phyloP scores from a whole-genome alignment of 139 green algal species.

The Pseudopediastrum boryanum region DNA sequence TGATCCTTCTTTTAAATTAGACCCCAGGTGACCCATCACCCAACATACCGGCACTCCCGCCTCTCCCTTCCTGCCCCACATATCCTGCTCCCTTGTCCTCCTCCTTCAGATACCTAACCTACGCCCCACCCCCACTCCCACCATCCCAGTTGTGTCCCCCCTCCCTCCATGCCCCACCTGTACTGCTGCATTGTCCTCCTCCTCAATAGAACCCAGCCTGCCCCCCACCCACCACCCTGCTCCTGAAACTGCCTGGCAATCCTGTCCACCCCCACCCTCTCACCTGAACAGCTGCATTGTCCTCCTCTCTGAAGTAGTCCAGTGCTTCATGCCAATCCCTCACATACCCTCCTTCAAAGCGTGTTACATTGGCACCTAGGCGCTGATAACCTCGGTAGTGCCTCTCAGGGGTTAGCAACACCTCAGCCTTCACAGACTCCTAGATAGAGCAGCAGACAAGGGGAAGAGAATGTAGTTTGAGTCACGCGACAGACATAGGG shows the following conservation, averaged over 20 bases:
- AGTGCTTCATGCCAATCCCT: constrained; percentile 66
- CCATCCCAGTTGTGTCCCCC: too few relatives aligned
- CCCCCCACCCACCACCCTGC: not conserved
- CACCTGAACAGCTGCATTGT: not conserved
- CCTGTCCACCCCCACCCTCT: not conserved
- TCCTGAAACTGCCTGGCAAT: not conserved
- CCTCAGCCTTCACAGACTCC: constrained; percentile 46
- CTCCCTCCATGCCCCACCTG: not conserved
- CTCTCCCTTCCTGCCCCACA: too few relatives aligned
- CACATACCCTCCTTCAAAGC: constrained; percentile 53
- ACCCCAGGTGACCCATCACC: too few relatives aligned
- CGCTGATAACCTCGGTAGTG: constrained; percentile 60
- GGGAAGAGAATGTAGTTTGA: not conserved
- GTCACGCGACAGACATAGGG: too few relatives aligned
- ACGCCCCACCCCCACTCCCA: too few relatives aligned
- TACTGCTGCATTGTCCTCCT: not conserved
- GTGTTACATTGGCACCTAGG: constrained; percentile 66
- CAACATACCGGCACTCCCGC: too few relatives aligned
- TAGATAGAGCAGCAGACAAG: constrained; percentile 18
- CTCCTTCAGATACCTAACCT: too few relatives aligned
- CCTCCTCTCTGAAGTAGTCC: constrained; percentile 60
- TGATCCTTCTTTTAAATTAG: too few relatives aligned
- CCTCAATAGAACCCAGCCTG: not conserved
- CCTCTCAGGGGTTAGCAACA: constrained; percentile 40
- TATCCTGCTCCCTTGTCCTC: too few relatives aligned